Conservation (phyloP, 441 rosid genomes). For the Populus hybrid region DNA sequence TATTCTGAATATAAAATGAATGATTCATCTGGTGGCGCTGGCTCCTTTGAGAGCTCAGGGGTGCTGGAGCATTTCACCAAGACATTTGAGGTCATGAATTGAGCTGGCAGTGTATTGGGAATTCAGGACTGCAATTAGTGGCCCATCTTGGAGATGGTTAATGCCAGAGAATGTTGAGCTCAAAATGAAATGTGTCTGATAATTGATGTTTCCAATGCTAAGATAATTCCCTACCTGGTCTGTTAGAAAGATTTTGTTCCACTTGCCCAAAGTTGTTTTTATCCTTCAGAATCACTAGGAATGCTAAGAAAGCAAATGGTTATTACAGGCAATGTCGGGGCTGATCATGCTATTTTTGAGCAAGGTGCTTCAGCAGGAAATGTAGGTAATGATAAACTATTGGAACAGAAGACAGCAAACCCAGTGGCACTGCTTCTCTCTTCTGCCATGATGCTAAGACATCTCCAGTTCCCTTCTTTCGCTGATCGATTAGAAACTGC, state of each 20-base stretch:
- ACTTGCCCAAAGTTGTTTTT: neutral
- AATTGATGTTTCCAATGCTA: neutral
- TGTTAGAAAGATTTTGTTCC: neutral
- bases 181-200: neutral
- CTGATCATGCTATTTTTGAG: constrained; percentile 91
- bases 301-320: neutral
- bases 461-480: constrained; percentile 91
- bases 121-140: neutral
- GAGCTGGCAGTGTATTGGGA: neutral
- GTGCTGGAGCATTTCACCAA: neutral
- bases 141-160: neutral
- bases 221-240: neutral
- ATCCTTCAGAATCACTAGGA: neutral
- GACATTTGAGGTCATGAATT: neutral
- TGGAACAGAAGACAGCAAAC: constrained; percentile 78
- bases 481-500: constrained; percentile 93
- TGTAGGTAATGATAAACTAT: constrained; percentile 63
- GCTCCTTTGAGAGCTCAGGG: neutral
- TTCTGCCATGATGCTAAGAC: constrained; percentile 99
- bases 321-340: constrained; percentile 81
- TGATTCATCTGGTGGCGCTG: neutral
- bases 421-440: constrained; percentile 94
- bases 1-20: neutral
- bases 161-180: neutral
- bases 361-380: constrained; percentile 99